Evolutionary conservation across 257 asterid genomes (phyloP), one percentile per base, ranked within the genome.

Genomic region (Solanum medicagineum): DNA sequence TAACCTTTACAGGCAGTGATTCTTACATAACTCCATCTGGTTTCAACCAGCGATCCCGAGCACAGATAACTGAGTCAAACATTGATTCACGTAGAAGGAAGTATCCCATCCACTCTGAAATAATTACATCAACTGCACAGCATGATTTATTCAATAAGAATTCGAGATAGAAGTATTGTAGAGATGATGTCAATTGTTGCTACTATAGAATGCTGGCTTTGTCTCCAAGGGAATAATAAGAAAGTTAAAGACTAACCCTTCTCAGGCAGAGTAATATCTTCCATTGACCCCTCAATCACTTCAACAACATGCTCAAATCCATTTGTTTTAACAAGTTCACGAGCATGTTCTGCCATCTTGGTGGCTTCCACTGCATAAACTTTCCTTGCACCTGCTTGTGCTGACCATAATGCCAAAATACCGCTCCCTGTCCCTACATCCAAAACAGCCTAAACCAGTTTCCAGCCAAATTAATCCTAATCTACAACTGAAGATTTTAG

Each of bases 361-460:
- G 99, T 95, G 84, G 99, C 99, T 92, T 97, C 99, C 5, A 95
- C 98, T 5, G 99, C 99, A 71, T 95, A 97, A 20, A 97, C 99
- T 90, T 97, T 97, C 87, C 94, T 91, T 11, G 99, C 99, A 85
- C 99, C 99, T 44, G 98, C 98, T 88, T 93, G 99, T 22, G 98
- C 99, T 62, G 98, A 97, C 99, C 99, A 97, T 89, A 94, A 92
- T 80, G 99, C 99, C 71, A 97, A 92, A 83, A 97, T 97, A 55
- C 99, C 99, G 16, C 99, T 97, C 84, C 99, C 98, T 5, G 98
- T 95, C 75, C 99, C 98, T 59, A 97, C 99, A 91, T 97, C 99
- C 88, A 97, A 91, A 86, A 97, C 97, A 85, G 91, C 85, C 98
- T 97, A 87, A 54, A 79, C 65, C 62, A 79, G 16, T 51, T 26